Evolutionary conservation across 2,329 filamentous ascomycete genomes (phyloP).

Genomic region (Penicillium expansum): DNA sequence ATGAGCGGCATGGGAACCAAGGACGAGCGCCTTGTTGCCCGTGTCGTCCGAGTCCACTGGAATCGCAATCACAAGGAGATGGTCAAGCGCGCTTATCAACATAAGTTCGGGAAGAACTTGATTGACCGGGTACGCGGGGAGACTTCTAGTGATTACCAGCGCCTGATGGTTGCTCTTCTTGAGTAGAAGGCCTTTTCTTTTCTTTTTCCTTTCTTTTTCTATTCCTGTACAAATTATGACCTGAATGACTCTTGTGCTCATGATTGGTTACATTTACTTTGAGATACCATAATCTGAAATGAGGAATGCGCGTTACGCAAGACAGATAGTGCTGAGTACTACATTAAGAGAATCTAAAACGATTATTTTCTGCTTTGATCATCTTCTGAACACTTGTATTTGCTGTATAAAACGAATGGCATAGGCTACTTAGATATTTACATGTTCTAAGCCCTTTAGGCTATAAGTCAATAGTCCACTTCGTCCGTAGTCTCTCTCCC

Average conservation of each 20-base stretch:
- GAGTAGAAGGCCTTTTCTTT: slow-evolving; percentile 28
- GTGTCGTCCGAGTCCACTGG: slow-evolving; percentile 84
- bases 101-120: slow-evolving; percentile 67
- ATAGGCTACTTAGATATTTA: not conserved
- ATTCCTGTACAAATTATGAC: slow-evolving; percentile 2
- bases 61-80: slow-evolving; percentile 69
- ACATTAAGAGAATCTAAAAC: not conserved
- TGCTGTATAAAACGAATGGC: not conserved
- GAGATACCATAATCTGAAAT: slow-evolving; percentile 5
- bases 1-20: slow-evolving; percentile 89
- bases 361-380: not conserved
- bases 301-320: not conserved
- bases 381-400: not conserved
- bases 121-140: slow-evolving; percentile 71
- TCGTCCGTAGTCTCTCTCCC: not conserved
- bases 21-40: slow-evolving; percentile 71
- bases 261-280: not conserved
- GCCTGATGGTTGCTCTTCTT: slow-evolving; percentile 67
- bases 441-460: not conserved
- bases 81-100: slow-evolving; percentile 74
- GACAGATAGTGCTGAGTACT: not conserved
- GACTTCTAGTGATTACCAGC: slow-evolving; percentile 80
- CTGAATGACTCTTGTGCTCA: not conserved
- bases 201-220: not conserved
- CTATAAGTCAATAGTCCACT: not conserved